Base-by-base conservation (phyloP, 306 rosid genomes). In the Macrotyloma uniflorum region DNA sequence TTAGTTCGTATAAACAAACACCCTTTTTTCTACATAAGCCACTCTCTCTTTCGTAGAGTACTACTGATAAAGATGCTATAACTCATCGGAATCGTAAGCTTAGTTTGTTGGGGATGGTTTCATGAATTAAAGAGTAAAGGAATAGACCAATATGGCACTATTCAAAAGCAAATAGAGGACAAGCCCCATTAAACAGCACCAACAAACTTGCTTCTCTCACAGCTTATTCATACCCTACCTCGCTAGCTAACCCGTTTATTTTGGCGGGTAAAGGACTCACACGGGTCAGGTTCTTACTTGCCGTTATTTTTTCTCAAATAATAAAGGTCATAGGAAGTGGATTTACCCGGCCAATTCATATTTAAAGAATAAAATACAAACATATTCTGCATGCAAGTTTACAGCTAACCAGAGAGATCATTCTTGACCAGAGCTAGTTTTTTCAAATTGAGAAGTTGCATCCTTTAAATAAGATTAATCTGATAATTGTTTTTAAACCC, bases 401-500 rank as follows among this genome's bases (percentile, higher is more conserved):
- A 30, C 20, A n/a, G 72, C 30, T 24, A 47, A 67, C 26, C 42
- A 51, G 22, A 51, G 8, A 55, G 14, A 54, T 55, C 33, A 55
- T 22, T 11, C 11, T 33, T 22, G 9, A 55, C 63, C 28, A 14
- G 35, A 15, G 43, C 9, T 7, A 55, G 33, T 24, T 46, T 81
- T 38, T 20, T 53, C 65, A 53, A 51, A 35, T 36, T 46, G 59
- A 24, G 9, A 45, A 33, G 75, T 11, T 53, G 15, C 75, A 24
- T 66, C 69, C 3, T 40, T 26, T 65, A 14, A 20, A 45, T 6
- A 58, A 61, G 19, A n/a, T 28, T 20, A 57, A 55, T 47, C 50
- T 23, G 43, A 53, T 80, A 23, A 30, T 32, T 8, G 6, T 59
- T 24, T 68, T 22, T 20, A 78, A 78, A 43, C 76, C 76, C 84